Evolutionary conservation across 768 basidiomycete genomes (phyloP), one percentile per base, ranked within the genome.

Genomic region (Phlebiopsis flavidoalba): DNA sequence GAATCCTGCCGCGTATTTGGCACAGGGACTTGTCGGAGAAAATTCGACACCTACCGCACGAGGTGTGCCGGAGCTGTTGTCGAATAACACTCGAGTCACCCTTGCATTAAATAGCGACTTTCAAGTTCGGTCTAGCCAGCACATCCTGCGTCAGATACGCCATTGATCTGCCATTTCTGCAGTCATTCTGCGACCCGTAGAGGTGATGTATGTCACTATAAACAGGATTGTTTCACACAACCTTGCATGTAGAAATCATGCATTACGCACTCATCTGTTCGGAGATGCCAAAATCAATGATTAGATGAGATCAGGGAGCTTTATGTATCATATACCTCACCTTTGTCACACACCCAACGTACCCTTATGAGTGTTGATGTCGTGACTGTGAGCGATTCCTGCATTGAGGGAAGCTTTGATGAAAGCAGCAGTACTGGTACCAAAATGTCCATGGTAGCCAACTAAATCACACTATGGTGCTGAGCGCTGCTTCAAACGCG

Each of bases 71-170:
- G 71, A 72, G 22, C 69, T 67, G 5, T 69, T 68, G 19, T 86
- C 80, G 63, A 87, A 84, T 4, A 88, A 57, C 12, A 91, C 70
- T 31, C 77, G 81, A 14, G 84, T 87, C 1, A 82, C 86, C 7
- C 77, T 77, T 0, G 85, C 82, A 53, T 78, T 72, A 24, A n/a
- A 81, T 79, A 3, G 79, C 80, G 21, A 91, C 81, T 24, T 76
- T 85, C 24, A 91, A 75, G 63, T 91, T 91, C 8, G 81, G 82
- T 45, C 88, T 78, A 7, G 77, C 75, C 5, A 90, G 77, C 3
- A 89, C 88, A 0, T 83, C 76, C 1, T 78, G 71, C 0, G 87
- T 89, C 35, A 91, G 79, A 67, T 90, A 90, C 0, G 86, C 86
- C 1, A 79, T 73, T 66, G 79, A 67, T 90, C 90, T 0, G 86